Conservation (phyloP, 768 basidiomycete species). For the Lentinula edodes region DNA sequence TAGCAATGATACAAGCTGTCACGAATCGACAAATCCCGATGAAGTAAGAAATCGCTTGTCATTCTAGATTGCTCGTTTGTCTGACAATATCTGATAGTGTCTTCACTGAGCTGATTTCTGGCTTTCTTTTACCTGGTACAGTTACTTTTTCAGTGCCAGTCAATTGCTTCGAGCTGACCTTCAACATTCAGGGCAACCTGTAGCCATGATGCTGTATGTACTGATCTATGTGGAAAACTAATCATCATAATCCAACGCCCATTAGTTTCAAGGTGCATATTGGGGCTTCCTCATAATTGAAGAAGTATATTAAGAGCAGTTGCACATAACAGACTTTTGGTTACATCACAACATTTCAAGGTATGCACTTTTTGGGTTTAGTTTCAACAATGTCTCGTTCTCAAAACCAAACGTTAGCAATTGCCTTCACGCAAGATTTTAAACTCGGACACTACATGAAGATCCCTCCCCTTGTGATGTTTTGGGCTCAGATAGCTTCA, state of each 20-base stretch:
- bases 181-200: constrained; percentile 21
- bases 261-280: background rate
- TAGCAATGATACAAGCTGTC: constrained; percentile 33
- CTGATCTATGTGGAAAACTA: background rate
- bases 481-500: constrained; percentile 50
- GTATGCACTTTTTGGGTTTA: background rate
- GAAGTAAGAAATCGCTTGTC: constrained; percentile 18
- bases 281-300: background rate
- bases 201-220: constrained; percentile 30
- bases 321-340: constrained; percentile 20
- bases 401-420: constrained; percentile 12
- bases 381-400: background rate
- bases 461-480: constrained; percentile 50
- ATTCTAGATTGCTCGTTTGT: background rate
- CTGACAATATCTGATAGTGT: constrained; percentile 13
- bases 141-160: background rate
- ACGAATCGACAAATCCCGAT: constrained; percentile 32
- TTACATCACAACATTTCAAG: constrained; percentile 29
- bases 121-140: constrained; percentile 26
- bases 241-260: background rate
- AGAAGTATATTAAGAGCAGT: constrained; percentile 8
- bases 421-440: constrained; percentile 40
- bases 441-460: constrained; percentile 36
- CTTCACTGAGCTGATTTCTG: constrained; percentile 34
- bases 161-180: background rate